phyloP scores from a whole-genome alignment of 495 filamentous ascomycete genomes.

The Xylaria telfairii region DNA sequence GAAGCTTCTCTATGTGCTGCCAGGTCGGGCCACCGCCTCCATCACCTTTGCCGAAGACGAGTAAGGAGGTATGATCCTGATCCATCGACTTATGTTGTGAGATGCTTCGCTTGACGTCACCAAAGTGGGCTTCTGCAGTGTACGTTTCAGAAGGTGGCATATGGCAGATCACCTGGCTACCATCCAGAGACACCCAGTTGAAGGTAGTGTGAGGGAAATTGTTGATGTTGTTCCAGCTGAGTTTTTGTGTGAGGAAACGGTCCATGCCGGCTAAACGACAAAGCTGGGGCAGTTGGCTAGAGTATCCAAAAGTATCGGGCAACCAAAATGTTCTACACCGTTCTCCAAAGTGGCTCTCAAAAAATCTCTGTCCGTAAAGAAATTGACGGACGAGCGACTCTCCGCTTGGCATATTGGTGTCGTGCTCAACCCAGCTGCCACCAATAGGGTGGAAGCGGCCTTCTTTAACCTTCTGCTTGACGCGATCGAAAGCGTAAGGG shows the following conservation, averaged over 20 bases:
- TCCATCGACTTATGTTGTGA: constrained; percentile 95
- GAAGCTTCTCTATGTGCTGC: constrained; percentile 90
- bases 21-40: constrained; percentile 96
- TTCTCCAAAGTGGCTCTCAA: constrained; percentile 90
- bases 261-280: constrained; percentile 92
- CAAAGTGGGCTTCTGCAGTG: constrained; percentile 92
- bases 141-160: constrained; percentile 96
- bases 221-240: constrained; percentile 96
- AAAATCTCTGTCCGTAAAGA: constrained; percentile 91
- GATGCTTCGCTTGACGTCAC: constrained; percentile 89
- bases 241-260: constrained; percentile 96
- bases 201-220: constrained; percentile 98
- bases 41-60: constrained; percentile 96
- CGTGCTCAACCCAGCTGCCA: constrained; percentile 98
- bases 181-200: constrained; percentile 95
- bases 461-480: constrained; percentile 87
- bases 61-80: constrained; percentile 81
- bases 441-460: constrained; percentile 94
- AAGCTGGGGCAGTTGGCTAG: constrained; percentile 89
- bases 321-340: constrained; percentile 94
- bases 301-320: constrained; percentile 97
- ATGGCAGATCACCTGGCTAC: constrained; percentile 94
- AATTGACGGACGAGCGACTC: constrained; percentile 97
- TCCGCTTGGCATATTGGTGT: constrained; percentile 95
- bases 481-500: constrained; percentile 83